phyloP scores from a whole-genome alignment of 257 asterid species.

The Ilex aquifolium region DNA sequence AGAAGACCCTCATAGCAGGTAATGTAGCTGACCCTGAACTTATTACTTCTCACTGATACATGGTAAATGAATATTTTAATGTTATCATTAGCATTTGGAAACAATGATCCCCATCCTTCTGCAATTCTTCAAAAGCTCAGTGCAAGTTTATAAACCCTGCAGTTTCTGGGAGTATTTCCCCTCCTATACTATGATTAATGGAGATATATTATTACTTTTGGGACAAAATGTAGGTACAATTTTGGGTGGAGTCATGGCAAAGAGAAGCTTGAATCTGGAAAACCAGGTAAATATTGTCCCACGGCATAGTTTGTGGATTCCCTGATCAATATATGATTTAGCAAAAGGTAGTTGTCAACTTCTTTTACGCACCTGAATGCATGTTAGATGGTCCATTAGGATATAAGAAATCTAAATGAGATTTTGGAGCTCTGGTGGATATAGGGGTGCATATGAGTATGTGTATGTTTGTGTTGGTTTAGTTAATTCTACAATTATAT shows the following conservation, averaged over 20 bases:
- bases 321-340: not conserved
- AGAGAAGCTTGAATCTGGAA: conserved; percentile 91
- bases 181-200: not conserved
- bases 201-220: conserved; percentile 1
- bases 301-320: not conserved
- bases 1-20: conserved; percentile 86
- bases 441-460: no score
- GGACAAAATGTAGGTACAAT: conserved; percentile 53
- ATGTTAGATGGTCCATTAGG: not conserved
- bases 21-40: not conserved
- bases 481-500: not conserved
- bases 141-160: not conserved
- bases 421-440: not conserved
- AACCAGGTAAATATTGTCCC: conserved; percentile 50
- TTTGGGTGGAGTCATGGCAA: conserved; percentile 99
- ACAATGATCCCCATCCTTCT: no score
- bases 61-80: no score
- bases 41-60: not conserved
- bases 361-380: not conserved
- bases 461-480: not conserved
- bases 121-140: not conserved
- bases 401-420: no score
- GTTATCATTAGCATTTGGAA: no score
- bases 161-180: conserved; percentile 1
- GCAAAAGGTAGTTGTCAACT: not conserved